Evolutionary conservation across 163 green algal genomes (phyloP), one percentile per base, ranked within the genome.

Genomic region (Chlamydomonas reinhardtii): DNA sequence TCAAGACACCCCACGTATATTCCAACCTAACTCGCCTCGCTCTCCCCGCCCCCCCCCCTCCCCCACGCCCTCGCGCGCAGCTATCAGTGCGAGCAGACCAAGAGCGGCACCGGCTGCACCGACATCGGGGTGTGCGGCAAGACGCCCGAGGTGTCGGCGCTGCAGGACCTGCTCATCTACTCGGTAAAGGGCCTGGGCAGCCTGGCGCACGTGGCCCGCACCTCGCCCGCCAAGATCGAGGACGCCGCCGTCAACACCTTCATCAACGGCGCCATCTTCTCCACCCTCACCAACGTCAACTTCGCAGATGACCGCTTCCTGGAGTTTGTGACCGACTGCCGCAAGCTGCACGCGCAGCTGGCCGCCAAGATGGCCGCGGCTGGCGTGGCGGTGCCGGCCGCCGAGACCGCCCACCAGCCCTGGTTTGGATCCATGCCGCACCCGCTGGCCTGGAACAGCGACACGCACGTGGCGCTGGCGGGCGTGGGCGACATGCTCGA

Each of bases 261-360:
- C 80, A 82, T 93, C 37, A 89, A 93, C 35, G 82, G 81, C 2
- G 88, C 89, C 54, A 92, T 91, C 52, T 97, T 97, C 83, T 91
- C 89, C n/a, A 97, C 94, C 1, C 91, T 97, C 37, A 97, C 94
- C 78, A 97, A 97, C 68, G 94, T 89, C 61, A 89, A 89, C 70
- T 96, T 96, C 72, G 91, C 94, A 56, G 89, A 92, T 19, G 75
- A 56, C 0, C 89, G 90, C 84, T 95, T 96, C 39, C 27, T 74
- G 25, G 76, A 91, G 35, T 85, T 77, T 22, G 79, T 85, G 24
- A 85, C 62, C 32, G 79, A 85, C 6, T 65, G 22, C 32, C 79
- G 79, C 15, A 32, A 20, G 19, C 76, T 89, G 76, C 84, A 89
- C 76, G 56, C 31, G 4, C 22, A 69, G 31, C 76, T 89, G 12